phyloP scores from a whole-genome alignment of 306 rosid genomes.

The Alnus rubra region DNA sequence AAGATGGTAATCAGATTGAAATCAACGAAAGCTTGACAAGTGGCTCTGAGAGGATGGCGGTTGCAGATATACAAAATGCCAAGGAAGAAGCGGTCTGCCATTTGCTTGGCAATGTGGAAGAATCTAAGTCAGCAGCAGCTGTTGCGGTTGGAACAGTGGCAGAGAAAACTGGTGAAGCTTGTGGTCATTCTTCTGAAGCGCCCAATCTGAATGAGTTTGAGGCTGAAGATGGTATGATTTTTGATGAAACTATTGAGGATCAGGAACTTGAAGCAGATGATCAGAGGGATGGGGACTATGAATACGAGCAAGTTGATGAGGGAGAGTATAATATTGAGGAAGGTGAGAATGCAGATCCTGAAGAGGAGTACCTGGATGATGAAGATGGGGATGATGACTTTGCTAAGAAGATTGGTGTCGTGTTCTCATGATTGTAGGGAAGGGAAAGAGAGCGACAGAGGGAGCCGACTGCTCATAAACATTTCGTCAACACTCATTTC shows the following conservation, averaged over 20 bases:
- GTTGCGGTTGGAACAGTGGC: constrained; percentile 39
- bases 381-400: constrained; percentile 94
- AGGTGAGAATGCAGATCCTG: constrained; percentile 70
- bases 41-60: constrained; percentile 23
- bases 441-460: constrained; percentile 7
- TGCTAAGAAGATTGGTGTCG: constrained; percentile 93
- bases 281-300: constrained; percentile 69
- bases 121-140: constrained; percentile 34
- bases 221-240: constrained; percentile 63
- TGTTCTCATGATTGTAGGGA: constrained; percentile 45
- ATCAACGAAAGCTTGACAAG: constrained; percentile 15
- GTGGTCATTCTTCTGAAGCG: constrained; percentile 24
- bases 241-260: constrained; percentile 54
- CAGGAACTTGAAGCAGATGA: constrained; percentile 68
- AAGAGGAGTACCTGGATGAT: constrained; percentile 71
- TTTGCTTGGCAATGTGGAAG: constrained; percentile 28
- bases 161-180: constrained; percentile 34
- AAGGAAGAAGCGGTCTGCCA: constrained; percentile 34
- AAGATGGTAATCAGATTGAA: constrained; percentile 36
- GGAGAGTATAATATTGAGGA: constrained; percentile 66
- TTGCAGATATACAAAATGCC: constrained; percentile 21
- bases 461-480: constrained; percentile 13
- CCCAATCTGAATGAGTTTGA: constrained; percentile 19
- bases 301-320: constrained; percentile 76
- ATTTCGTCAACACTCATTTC: constrained; percentile 15